phyloP scores from a whole-genome alignment of 768 basidiomycete genomes.

The Suillus tomentosus region DNA sequence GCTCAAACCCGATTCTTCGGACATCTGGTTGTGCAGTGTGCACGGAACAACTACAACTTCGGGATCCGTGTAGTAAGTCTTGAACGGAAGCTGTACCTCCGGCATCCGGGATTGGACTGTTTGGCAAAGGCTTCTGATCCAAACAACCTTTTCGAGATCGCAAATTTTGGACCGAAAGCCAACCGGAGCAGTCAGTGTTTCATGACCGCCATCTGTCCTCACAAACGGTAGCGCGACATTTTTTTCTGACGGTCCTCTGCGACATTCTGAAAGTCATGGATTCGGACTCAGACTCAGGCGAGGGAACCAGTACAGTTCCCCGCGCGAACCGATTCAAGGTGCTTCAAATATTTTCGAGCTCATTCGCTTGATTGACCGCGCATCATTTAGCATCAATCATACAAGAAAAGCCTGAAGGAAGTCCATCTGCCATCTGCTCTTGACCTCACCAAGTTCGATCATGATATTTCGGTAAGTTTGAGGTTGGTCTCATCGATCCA shows the following conservation, averaged over 20 bases:
- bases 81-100: background rate
- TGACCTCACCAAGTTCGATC: constrained; percentile 53
- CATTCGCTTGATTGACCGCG: background rate
- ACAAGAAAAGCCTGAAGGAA: constrained; percentile 62
- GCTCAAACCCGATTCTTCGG: background rate
- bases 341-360: background rate
- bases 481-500: background rate
- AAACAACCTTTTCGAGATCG: constrained; percentile 14
- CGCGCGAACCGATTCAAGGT: constrained; percentile 55
- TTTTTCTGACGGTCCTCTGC: background rate
- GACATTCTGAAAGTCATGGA: background rate
- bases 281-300: constrained; percentile 11
- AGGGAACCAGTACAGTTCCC: constrained; percentile 24
- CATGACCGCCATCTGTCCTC: background rate
- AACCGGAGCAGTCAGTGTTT: background rate
- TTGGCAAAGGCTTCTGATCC: constrained; percentile 14
- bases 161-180: constrained; percentile 6
- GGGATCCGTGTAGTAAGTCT: background rate
- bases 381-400: constrained; percentile 65
- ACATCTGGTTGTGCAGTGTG: background rate
- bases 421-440: constrained; percentile 75
- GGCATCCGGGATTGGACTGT: background rate
- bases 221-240: background rate
- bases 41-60: background rate
- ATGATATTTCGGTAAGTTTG: constrained; percentile 53